Conservation (phyloP, 176 grass and related monocot species). For the Themeda triandra region DNA sequence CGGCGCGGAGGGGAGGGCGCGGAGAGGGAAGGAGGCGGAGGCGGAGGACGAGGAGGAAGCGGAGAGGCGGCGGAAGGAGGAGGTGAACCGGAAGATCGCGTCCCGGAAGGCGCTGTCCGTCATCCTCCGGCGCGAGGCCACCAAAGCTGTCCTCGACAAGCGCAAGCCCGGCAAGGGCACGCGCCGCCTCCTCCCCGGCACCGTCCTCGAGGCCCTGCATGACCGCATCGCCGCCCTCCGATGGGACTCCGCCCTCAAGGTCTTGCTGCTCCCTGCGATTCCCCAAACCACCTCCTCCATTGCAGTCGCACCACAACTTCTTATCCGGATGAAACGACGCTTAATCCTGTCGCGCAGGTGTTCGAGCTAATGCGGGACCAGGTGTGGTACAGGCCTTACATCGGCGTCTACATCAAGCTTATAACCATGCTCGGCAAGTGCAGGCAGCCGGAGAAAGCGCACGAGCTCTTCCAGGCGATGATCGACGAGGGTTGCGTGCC, state of each 20-base stretch:
- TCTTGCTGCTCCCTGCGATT: not conserved
- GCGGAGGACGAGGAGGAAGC: constrained; percentile 10
- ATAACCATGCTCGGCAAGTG: constrained; percentile 97
- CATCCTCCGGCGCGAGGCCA: constrained; percentile 86
- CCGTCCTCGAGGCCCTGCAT: constrained; percentile 88
- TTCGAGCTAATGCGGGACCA: constrained; percentile 89
- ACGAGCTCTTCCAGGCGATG: constrained; percentile 82
- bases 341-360: constrained; percentile 45
- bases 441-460: constrained; percentile 78
- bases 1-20: constrained; percentile 4
- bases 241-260: constrained; percentile 93
- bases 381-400: constrained; percentile 88
- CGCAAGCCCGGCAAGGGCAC: constrained; percentile 66
- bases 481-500: constrained; percentile 75
- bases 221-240: constrained; percentile 70
- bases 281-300: not conserved
- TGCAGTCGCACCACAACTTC: not conserved
- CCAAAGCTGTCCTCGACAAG: constrained; percentile 88
- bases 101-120: constrained; percentile 83
- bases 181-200: constrained; percentile 75
- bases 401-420: constrained; percentile 85
- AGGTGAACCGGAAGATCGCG: constrained; percentile 83
- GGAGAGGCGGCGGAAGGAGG: constrained; percentile 61
- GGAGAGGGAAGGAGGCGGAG: not conserved
- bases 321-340: not conserved